Evolutionary conservation across 2,329 filamentous ascomycete species (phyloP).

Genomic region (Neopestalotiopsis sp.): DNA sequence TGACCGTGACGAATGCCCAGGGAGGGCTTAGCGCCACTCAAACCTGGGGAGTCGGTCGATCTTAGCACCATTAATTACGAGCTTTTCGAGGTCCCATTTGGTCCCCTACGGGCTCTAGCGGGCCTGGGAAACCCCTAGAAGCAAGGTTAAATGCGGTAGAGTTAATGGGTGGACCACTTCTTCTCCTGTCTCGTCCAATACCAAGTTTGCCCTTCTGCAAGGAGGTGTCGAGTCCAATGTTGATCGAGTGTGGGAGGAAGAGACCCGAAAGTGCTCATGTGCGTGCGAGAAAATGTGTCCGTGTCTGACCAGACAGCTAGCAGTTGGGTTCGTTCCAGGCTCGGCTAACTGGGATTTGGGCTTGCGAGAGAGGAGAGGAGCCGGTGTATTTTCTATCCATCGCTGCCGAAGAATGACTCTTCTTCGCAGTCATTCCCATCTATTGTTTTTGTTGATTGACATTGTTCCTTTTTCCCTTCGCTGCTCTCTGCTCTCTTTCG

Average conservation of each 20-base stretch:
- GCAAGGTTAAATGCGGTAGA: conserved; percentile 16
- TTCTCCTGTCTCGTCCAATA: conserved; percentile 1
- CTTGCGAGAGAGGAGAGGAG: too few species aligned
- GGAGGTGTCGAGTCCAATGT: background rate
- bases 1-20: background rate
- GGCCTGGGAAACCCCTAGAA: background rate
- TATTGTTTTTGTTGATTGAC: background rate
- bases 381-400: background rate
- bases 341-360: background rate
- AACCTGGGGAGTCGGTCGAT: conserved; percentile 5
- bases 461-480: background rate
- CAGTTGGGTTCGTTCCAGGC: background rate
- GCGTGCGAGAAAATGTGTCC: background rate
- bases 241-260: background rate
- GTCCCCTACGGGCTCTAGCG: background rate
- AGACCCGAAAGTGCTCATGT: background rate
- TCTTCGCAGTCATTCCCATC: background rate
- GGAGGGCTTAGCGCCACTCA: conserved; percentile 5
- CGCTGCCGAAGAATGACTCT: background rate
- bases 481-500: background rate
- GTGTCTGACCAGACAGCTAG: conserved; percentile 2
- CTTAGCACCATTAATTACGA: conserved; percentile 13
- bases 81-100: background rate
- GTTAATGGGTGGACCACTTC: conserved; percentile 5
- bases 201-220: background rate